Evolutionary conservation across 1,284 basidiomycete species (phyloP), one percentile per base, ranked within the genome.

Genomic region (Sanghuangporus sanghuang): DNA sequence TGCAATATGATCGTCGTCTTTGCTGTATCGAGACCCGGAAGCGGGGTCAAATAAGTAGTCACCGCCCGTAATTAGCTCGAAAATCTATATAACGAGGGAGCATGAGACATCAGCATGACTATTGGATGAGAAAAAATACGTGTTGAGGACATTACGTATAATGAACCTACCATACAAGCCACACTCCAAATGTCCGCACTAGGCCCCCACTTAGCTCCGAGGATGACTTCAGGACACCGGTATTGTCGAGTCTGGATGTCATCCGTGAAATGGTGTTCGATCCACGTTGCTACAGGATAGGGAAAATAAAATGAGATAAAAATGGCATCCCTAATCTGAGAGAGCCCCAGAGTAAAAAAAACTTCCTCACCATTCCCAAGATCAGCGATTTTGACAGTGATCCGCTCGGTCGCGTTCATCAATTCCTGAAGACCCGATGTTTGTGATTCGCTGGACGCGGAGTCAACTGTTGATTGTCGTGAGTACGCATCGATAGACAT

Each of bases 321-420:
- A 58, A 53, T 64, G 50, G 50, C 59, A 67, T 73, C 48, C 11
- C n/a, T 40, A 59, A 52, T 65, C 23, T 18, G 27, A 40, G 49
- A 64, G 63, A 61, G 53, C 67, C 64, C 16, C 36, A 39, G 57
- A 46, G 27, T 42, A 21, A 36, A 53, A 53, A 54, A 3, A 64
- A 57, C 57, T 49, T 48, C 73, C 85, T 48, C 66, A 89, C 89
- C 92, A 74, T 98, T 97, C 21, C 95, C 96, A 61, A 99, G 77
- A 81, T 99, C 97, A 39, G 96, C 96, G 73, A 99, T 98, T 82
- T 99, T 98, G 67, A 99, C 97, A 3, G 96, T 98, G 68, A 99
- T 97, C 72, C 89, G 87, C 75, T 98, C 95, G 1, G 62, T 58
- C 23, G 44, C 35, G 39, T 62, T 58, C 54, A 67, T 60, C n/a